Percentiles rank a stretch among this genome's conserved stretches.
Conservation (phyloP, 1,284 basidiomycete species). For the Phlebopus sp. region DNA sequence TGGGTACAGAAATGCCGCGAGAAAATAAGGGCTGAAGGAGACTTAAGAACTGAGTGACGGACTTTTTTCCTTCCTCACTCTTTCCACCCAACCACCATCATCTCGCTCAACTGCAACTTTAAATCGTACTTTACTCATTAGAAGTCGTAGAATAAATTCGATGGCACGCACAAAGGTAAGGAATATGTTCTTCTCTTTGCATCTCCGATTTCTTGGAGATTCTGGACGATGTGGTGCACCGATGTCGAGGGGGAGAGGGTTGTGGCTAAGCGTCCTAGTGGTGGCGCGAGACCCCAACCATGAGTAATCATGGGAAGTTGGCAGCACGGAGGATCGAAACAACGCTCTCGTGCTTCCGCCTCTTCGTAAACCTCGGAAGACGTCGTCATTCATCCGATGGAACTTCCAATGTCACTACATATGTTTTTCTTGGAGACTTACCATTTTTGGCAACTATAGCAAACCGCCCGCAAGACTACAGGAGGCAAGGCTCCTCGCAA, state of each 20-base stretch:
- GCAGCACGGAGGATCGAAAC: conserved; percentile 27
- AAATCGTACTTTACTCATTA: conserved; percentile 3
- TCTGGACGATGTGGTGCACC: neutral
- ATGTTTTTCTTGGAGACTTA: conserved; percentile 31
- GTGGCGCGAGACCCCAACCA: conserved; percentile 14
- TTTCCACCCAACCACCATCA: conserved; percentile 22
- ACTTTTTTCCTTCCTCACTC: conserved; percentile 8
- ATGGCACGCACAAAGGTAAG: conserved; percentile 32
- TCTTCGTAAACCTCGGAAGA: conserved; percentile 11
- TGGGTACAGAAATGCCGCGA: conserved; percentile 14
- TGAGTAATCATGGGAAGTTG: conserved; percentile 16
- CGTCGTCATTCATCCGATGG: conserved; percentile 12
- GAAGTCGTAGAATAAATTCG: conserved; percentile 5
- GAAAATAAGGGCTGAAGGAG: conserved; percentile 5
- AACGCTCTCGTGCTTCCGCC: conserved; percentile 12
- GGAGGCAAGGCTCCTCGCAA: conserved; percentile 67
- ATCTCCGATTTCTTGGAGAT: conserved; percentile 3
- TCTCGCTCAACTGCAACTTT: conserved; percentile 9
- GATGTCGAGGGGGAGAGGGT: conserved; percentile 12
- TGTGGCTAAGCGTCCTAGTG: conserved; percentile 4
- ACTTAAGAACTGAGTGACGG: conserved; percentile 14
- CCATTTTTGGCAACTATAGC: conserved; percentile 47
- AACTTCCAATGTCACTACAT: conserved; percentile 20
- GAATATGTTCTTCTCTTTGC: neutral
- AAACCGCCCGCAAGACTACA: conserved; percentile 66